Evolutionary conservation across 805 yeast species (phyloP), one percentile per base, ranked within the genome.

Genomic region (Alloascoidea africana): DNA sequence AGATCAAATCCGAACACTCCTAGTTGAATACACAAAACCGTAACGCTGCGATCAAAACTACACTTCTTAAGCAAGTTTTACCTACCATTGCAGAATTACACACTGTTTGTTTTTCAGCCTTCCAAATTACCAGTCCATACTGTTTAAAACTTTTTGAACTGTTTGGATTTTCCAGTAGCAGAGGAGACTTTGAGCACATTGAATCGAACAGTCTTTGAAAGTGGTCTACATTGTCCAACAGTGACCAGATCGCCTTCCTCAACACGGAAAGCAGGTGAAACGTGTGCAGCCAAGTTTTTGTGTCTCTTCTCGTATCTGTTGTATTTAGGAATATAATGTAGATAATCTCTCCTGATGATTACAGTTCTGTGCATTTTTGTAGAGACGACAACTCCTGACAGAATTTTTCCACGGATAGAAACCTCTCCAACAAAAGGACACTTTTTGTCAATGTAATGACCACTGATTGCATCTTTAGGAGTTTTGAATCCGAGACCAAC

Each of bases 271-370:
- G 97, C 97, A 73, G 99, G 99, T 53, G 97, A 89, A 61, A 91
- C 84, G 76, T 91, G 99, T 60, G 96, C 99, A 66, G 99, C 93
- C 50, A 91, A 77, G 81, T 91, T 91, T 89, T 91, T 91, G 84
- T 91, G 99, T 77, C 99, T 86, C 84, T 91, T 91, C 77, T 91
- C 99, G 84, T 86, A 91, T 83, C 99, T 87, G 94, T 89, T 91
- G 78, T 91, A 91, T 81, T 91, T 91, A 70, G 97, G 94, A 69
- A 91, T 82, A 76, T 85, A 91, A 76, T 91, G 99, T 67, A 91
- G 84, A 93, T 91, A 91, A 66, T 91, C 97, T 76, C 99, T 89
- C 81, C 98, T 87, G 76, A 91, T 83, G 68, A 91, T 81, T 74
- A 91, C 82, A 60, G 99, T 91, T 78, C 99, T 91, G 93, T 91